Conservation (phyloP, 768 basidiomycete species). For the Obba rivulosa region DNA sequence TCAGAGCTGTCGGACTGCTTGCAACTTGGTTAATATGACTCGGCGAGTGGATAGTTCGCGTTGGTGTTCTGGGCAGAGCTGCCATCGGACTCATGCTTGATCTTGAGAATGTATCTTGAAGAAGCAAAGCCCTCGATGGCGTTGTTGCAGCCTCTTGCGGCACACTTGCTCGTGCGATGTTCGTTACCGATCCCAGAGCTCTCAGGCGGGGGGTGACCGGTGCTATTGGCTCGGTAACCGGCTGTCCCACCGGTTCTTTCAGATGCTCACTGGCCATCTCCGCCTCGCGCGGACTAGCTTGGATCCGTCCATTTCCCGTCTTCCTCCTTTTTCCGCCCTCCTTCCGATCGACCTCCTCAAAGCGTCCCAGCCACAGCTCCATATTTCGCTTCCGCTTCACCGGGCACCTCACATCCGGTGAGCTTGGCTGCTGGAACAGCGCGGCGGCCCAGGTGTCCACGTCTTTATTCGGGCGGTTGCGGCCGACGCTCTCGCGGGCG, state of each 20-base stretch:
- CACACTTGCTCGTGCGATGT: constrained; percentile 2
- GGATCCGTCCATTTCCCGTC: constrained; percentile 2
- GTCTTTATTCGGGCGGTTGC: constrained; percentile 45
- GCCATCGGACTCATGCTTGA: not conserved
- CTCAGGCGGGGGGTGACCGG: not conserved
- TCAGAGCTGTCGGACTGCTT: not conserved
- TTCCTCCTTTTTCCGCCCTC: not conserved
- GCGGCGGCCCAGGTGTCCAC: constrained; percentile 39
- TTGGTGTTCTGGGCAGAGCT: not conserved
- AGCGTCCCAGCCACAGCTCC: constrained; percentile 39
- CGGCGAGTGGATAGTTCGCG: not conserved
- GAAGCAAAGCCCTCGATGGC: not conserved
- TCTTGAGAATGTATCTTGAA: not conserved
- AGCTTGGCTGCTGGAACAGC: constrained; percentile 36
- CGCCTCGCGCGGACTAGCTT: not conserved
- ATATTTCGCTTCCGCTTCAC: constrained; percentile 34
- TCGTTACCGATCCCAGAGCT: constrained; percentile 18
- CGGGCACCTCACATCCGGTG: constrained; percentile 33
- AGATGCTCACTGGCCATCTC: not conserved
- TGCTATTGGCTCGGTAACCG: not conserved
- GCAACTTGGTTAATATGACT: not conserved
- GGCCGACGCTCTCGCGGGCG: constrained; percentile 50
- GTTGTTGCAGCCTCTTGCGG: not conserved
- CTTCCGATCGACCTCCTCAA: constrained; percentile 25
- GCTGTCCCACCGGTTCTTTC: not conserved